Evolutionary conservation across 169 alveolate genomes (phyloP).

Genomic region (Plasmodium relictum): DNA sequence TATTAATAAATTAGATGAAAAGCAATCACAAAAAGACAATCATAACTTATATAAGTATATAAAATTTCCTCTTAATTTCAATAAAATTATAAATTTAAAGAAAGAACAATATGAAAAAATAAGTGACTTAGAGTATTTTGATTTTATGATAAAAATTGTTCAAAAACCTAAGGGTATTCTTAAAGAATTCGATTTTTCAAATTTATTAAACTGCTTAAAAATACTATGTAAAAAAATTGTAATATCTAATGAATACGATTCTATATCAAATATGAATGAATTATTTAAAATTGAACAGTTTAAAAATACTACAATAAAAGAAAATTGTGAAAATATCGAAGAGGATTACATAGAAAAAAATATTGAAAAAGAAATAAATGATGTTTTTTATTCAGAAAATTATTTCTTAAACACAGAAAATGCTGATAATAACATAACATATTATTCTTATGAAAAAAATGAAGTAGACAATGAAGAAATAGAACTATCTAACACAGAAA

Average conservation of each 20-base stretch:
- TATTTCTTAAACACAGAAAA: slow-evolving; percentile 11
- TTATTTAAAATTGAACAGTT: slow-evolving; percentile 65
- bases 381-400: slow-evolving; percentile 37
- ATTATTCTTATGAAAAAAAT: background rate
- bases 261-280: slow-evolving; percentile 41
- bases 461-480: background rate
- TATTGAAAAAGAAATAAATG: slow-evolving; percentile 48
- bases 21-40: background rate
- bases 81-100: slow-evolving; percentile 37
- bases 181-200: slow-evolving; percentile 46
- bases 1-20: background rate
- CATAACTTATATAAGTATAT: slow-evolving; percentile 17
- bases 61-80: slow-evolving; percentile 60
- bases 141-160: slow-evolving; percentile 26
- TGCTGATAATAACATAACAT: background rate
- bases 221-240: slow-evolving; percentile 43
- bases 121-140: slow-evolving; percentile 28
- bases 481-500: background rate
- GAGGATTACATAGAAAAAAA: slow-evolving; percentile 40
- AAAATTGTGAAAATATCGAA: background rate
- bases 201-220: slow-evolving; percentile 43
- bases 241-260: slow-evolving; percentile 25
- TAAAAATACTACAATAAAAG: slow-evolving; percentile 30
- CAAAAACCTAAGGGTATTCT: slow-evolving; percentile 34
- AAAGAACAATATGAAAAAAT: slow-evolving; percentile 3